Conservation (phyloP, 1,284 basidiomycete species). For the Microbotryomycetes sp. region DNA sequence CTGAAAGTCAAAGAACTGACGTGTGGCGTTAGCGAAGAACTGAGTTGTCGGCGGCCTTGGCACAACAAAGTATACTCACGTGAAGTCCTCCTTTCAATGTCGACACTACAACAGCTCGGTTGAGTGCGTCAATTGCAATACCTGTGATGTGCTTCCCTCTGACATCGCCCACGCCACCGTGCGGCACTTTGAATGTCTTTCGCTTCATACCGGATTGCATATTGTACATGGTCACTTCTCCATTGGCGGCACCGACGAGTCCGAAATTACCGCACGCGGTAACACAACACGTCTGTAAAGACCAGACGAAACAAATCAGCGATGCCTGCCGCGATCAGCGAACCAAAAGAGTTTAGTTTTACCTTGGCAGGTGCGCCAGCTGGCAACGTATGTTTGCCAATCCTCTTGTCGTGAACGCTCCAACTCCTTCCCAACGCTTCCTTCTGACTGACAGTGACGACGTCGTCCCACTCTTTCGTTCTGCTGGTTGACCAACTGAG, state of each 20-base stretch:
- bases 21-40: background rate
- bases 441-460: conserved; percentile 74
- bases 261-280: conserved; percentile 96
- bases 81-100: conserved; percentile 83
- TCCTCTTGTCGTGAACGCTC: conserved; percentile 72
- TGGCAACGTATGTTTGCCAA: conserved; percentile 62
- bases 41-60: background rate
- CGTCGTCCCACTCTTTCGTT: conserved; percentile 83
- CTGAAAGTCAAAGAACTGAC: conserved; percentile 95
- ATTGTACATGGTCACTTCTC: conserved; percentile 79
- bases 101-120: conserved; percentile 69
- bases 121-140: conserved; percentile 77
- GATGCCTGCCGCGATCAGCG: background rate
- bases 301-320: background rate
- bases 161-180: conserved; percentile 38
- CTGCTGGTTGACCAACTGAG: conserved; percentile 28
- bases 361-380: conserved; percentile 44
- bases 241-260: conserved; percentile 70
- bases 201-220: conserved; percentile 89
- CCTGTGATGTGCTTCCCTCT: conserved; percentile 61
- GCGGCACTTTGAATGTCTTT: conserved; percentile 56
- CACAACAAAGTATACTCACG: conserved; percentile 50
- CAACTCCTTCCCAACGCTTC: conserved; percentile 76
- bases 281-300: conserved; percentile 68
- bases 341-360: background rate